These are phyloP conservation scores for Trametes cingulata DNA, from an alignment of 768 basidiomycete species.

Conservation along the genomic window DNA sequence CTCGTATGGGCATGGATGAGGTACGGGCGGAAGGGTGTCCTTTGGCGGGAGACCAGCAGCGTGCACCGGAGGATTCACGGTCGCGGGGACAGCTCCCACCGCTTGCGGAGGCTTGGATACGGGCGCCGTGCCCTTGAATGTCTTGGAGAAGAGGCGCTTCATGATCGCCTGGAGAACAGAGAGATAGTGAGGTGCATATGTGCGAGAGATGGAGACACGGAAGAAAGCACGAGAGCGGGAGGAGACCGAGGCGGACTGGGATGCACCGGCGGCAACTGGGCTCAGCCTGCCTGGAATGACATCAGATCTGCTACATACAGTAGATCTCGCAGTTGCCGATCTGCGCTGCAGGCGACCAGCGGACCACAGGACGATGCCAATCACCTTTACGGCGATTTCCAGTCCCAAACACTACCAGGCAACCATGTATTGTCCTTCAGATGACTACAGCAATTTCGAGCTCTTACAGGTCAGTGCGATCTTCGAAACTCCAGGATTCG, in stretches of 20 bases:
- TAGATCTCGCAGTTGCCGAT: slow-evolving; percentile 6
- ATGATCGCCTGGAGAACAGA: slow-evolving; percentile 22
- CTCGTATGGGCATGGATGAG: slow-evolving; percentile 75
- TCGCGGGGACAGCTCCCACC: background rate
- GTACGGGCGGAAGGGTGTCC: slow-evolving; percentile 63
- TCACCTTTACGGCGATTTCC: background rate
- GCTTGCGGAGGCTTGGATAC: slow-evolving; percentile 4
- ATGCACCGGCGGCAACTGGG: slow-evolving; percentile 3
- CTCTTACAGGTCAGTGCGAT: no score
- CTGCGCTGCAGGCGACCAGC: background rate
- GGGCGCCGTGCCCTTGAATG: slow-evolving; percentile 15
- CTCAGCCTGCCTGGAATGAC: slow-evolving; percentile 3
- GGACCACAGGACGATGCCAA: background rate
- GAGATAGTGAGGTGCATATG: slow-evolving; percentile 6
- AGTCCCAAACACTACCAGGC: no score
- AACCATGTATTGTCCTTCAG: no score
- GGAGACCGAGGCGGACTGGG: background rate
- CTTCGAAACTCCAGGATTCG: no score
- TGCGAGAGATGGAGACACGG: background rate
- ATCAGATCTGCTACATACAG: slow-evolving; percentile 4
- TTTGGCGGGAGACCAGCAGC: slow-evolving; percentile 54
- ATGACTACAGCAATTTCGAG: no score
- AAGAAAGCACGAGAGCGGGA: slow-evolving; percentile 3
- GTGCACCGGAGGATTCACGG: slow-evolving; percentile 23
- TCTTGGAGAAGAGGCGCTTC: slow-evolving; percentile 35